Evolutionary conservation across 2,329 filamentous ascomycete genomes (phyloP).

Genomic region (Ploettnerulaceae sp.): DNA sequence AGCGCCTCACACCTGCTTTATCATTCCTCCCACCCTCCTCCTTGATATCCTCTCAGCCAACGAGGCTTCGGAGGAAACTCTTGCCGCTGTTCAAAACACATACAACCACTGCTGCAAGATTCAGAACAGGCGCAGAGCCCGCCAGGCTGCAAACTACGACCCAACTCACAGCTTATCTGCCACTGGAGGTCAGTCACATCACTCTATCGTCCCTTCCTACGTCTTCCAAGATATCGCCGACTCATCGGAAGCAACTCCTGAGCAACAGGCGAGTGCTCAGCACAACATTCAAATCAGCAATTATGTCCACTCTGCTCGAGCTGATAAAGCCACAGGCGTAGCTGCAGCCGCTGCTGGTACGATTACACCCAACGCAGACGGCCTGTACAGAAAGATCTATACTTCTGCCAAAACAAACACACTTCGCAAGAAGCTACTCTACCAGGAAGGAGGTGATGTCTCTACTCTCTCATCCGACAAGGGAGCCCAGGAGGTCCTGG

Average conservation of each 20-base stretch:
- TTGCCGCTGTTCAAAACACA: conserved; percentile 12
- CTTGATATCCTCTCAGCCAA: conserved; percentile 9
- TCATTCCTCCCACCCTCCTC: conserved; percentile 13
- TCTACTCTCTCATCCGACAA: background rate
- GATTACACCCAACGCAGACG: conserved; percentile 2
- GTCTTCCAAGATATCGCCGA: conserved; percentile 8
- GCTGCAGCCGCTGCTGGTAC: background rate
- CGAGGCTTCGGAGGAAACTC: conserved; percentile 5
- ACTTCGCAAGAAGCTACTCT: conserved; percentile 15
- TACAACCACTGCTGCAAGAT: conserved; percentile 9
- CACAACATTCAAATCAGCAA: conserved; percentile 7
- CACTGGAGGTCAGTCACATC: conserved; percentile 6
- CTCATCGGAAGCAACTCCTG: conserved; percentile 3
- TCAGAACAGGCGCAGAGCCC: conserved; percentile 1
- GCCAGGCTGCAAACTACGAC: background rate
- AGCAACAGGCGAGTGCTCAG: conserved; percentile 8
- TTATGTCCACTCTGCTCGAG: conserved; percentile 1
- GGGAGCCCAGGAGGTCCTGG: conserved; percentile 44
- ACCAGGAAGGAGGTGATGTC: conserved; percentile 10
- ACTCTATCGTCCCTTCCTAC: conserved; percentile 10
- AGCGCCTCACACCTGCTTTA: conserved; percentile 5
- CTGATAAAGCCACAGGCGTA: background rate
- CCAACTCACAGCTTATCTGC: background rate
- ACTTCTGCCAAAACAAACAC: conserved; percentile 12
- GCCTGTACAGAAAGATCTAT: conserved; percentile 10